Evolutionary conservation across 129 eudicot species (phyloP), one percentile per base, ranked within the genome.

Genomic region (Centaurea solstitialis): DNA sequence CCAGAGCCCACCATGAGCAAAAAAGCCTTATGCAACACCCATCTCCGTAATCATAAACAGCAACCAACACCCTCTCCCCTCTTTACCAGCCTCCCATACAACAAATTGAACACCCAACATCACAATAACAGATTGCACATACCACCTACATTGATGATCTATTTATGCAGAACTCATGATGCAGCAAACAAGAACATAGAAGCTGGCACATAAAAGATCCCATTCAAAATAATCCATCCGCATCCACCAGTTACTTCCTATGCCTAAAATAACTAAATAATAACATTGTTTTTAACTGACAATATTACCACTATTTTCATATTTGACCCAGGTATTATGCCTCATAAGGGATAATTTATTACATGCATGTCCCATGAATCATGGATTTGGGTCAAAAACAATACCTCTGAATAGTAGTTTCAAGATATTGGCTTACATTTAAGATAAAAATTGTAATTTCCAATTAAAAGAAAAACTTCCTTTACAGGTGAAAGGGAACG

Each of bases 241-340:
- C 68, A 74, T 74, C 68, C 28, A 75, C 50, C 9, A 70, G 33
- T 47, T 75, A 59, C 79, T 61, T 75, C 79, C 69, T 57, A 75
- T 59, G 79, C 45, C 68, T 75, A 47, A 62, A 20, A 13, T 76
- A 76, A 76, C 80, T 38, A 64, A 7, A 64, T 37, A 65, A 76
- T 39, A 38, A 22, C 17, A 21, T 22, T 64, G 12, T 22, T n/a
- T 76, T 38, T 38, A 76, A 67, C 72, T 3, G 22, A 12, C 28
- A 37, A 33, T 76, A 61, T 23, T 22, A 64, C 80, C 37, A 62
- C 68, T 64, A 64, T 64, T 38, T 76, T 76, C 80, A 76, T 20
- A 11, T 37, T 76, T 62, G 26, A 37, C 62, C 80, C 47, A 62
- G 59, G 71, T 76, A 33, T 35, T 76, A 17, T 0, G 26, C 20